Evolutionary conservation across 192 early-diverging fungal genomes (phyloP).

Genomic region (Backusella circina): DNA sequence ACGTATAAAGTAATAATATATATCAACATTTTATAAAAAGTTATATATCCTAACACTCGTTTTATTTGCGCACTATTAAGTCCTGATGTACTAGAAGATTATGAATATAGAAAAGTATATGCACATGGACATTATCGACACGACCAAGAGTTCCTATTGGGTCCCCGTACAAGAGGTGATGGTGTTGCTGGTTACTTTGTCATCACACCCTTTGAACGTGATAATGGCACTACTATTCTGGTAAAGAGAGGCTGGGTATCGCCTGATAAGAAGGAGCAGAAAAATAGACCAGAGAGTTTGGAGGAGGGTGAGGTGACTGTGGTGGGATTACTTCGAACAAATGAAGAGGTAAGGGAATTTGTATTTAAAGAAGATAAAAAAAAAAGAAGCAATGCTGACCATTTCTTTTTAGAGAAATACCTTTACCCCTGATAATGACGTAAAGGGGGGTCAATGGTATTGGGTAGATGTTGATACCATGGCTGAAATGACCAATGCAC

Average conservation of each 20-base stretch:
- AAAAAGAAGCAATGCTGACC: too few relatives aligned
- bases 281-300: slow-evolving; percentile 45
- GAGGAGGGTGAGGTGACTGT: slow-evolving; percentile 52
- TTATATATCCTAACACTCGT: not conserved
- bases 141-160: slow-evolving; percentile 79
- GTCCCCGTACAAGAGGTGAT: slow-evolving; percentile 65
- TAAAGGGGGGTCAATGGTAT: slow-evolving; percentile 79
- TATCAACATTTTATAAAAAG: too few relatives aligned
- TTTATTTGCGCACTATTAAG: slow-evolving; percentile 20
- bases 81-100: slow-evolving; percentile 45
- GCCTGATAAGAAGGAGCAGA: slow-evolving; percentile 58
- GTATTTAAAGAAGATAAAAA: too few relatives aligned
- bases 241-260: slow-evolving; percentile 91
- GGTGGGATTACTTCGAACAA: slow-evolving; percentile 61
- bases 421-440: slow-evolving; percentile 56
- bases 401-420: slow-evolving; percentile 57
- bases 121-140: slow-evolving; percentile 68
- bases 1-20: slow-evolving; percentile 60
- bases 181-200: slow-evolving; percentile 70
- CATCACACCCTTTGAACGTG: slow-evolving; percentile 71
- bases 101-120: slow-evolving; percentile 75
- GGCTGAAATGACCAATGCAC: slow-evolving; percentile 58
- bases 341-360: slow-evolving; percentile 45
- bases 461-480: slow-evolving; percentile 76
- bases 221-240: slow-evolving; percentile 69